These are phyloP conservation scores for Lignosus rhinocerotis DNA, from an alignment of 1,284 basidiomycete genomes.

Conservation along the genomic window DNA sequence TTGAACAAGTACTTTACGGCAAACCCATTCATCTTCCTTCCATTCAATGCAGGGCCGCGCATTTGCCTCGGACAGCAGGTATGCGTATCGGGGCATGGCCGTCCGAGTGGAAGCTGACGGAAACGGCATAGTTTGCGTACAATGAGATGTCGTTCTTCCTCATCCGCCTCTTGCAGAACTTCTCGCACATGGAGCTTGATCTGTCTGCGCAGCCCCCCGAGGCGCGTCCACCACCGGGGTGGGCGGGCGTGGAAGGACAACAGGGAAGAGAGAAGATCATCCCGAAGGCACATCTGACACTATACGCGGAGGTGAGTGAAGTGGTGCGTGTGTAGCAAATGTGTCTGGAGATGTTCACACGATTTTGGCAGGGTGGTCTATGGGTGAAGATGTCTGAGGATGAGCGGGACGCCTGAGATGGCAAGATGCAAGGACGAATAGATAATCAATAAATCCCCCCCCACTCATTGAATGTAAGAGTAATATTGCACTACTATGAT, in stretches of 20 bases:
- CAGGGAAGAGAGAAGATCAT: constrained; percentile 20
- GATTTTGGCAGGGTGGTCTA: constrained; percentile 25
- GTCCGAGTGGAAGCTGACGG: background rate
- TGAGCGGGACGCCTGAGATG: constrained; percentile 12
- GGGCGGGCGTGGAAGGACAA: constrained; percentile 19
- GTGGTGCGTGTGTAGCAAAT: background rate
- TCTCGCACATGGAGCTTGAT: constrained; percentile 44
- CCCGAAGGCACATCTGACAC: constrained; percentile 20
- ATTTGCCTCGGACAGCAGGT: constrained; percentile 64
- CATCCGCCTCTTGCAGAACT: constrained; percentile 46
- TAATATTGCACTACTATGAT: background rate
- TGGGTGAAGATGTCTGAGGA: constrained; percentile 32
- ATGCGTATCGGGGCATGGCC: background rate
- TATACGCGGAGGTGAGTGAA: constrained; percentile 20
- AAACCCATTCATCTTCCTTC: constrained; percentile 62
- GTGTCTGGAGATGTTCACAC: background rate
- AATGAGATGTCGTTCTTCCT: constrained; percentile 44
- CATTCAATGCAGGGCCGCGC: constrained; percentile 59
- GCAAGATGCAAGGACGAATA: constrained; percentile 20
- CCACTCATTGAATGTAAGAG: background rate
- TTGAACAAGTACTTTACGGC: constrained; percentile 49
- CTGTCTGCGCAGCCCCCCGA: constrained; percentile 17
- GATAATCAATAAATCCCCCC: background rate
- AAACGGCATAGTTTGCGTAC: constrained; percentile 40
- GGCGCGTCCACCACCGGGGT: constrained; percentile 18